phyloP scores from a whole-genome alignment of 192 early-diverging fungal species.

The Globomyces pollinis-pini region DNA sequence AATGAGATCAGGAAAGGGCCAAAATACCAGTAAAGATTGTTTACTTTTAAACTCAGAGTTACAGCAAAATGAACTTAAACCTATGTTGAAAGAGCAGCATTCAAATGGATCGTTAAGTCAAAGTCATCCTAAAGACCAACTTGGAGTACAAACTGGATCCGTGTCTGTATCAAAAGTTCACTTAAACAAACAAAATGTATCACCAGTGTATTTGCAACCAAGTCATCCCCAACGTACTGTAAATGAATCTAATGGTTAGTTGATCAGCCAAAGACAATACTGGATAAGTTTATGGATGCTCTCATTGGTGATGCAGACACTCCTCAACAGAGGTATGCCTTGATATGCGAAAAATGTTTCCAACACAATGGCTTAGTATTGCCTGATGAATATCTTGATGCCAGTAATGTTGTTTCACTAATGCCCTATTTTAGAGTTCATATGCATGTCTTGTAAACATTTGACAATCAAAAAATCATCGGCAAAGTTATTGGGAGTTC shows the following conservation, averaged over 20 bases:
- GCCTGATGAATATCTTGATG: slow-evolving; percentile 56
- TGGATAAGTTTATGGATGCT: slow-evolving; percentile 86
- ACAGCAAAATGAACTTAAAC: background rate
- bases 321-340: slow-evolving; percentile 82
- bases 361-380: slow-evolving; percentile 88
- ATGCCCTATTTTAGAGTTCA: slow-evolving; percentile 12
- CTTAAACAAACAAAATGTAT: too few species aligned
- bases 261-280: too few species aligned
- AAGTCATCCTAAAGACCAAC: too few species aligned
- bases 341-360: slow-evolving; percentile 86
- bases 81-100: background rate
- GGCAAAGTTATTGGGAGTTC: background rate
- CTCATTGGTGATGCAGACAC: slow-evolving; percentile 80
- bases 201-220: too few species aligned
- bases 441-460: slow-evolving; percentile 3
- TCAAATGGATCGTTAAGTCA: too few species aligned
- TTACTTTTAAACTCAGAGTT: background rate
- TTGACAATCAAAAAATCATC: slow-evolving; percentile 2
- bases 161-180: too few species aligned
- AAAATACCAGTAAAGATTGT: background rate
- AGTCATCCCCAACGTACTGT: too few species aligned
- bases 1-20: background rate
- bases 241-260: slow-evolving; percentile 51
- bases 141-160: too few species aligned
- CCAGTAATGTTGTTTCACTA: slow-evolving; percentile 27